Base-by-base conservation (phyloP, 768 basidiomycete species). In the Kondoa subrosea region DNA sequence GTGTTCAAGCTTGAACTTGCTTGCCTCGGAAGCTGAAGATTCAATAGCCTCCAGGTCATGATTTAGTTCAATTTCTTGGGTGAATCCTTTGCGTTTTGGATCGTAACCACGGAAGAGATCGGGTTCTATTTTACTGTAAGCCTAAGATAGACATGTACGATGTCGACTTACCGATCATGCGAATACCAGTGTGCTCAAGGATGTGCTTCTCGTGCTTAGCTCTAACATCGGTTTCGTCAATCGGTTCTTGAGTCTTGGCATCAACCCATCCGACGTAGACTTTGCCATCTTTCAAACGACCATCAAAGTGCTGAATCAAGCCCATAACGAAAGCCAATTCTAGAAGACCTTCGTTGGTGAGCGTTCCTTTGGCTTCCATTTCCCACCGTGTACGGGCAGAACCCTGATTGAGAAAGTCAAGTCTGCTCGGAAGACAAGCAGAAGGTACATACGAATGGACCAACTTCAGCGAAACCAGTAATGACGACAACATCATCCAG, bases 271-370 rank as follows among this genome's bases (percentile, higher is more conserved):
- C 95, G 72, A 99, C 93, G 75, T 96, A 87, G 33, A 93, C 81
- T 33, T 88, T 84, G 57, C 90, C 91, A 72, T 88, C 85, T 80
- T 93, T 91, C 72, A 97, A 83, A 68, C 91, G 91, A 21, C 95
- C 95, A 72, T 99, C 89, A 78, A 96, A 93, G 81, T 99, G 91
- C 78, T 92, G 95, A 83, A 97, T 95, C 79, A 84, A 85, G 56
- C 95, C 93, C 89, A 92, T 97, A 78, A 97, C 86, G 92, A 93
- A 99, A 1, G 93, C 92, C 88, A 99, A 93, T 80, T 99, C 95
- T 74, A 99, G 95, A 75, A 89, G 90, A 25, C 95, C 95, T 77
- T 95, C 87, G 73, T 97, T 92, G 1, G 92, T 91, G 78, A 97
- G 87, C 75, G 93, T 86, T n/a, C 95, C 93, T 59, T 85, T 83